Base-by-base conservation (phyloP, 139 green algal genomes). In the Chlamydomonas sp. region DNA sequence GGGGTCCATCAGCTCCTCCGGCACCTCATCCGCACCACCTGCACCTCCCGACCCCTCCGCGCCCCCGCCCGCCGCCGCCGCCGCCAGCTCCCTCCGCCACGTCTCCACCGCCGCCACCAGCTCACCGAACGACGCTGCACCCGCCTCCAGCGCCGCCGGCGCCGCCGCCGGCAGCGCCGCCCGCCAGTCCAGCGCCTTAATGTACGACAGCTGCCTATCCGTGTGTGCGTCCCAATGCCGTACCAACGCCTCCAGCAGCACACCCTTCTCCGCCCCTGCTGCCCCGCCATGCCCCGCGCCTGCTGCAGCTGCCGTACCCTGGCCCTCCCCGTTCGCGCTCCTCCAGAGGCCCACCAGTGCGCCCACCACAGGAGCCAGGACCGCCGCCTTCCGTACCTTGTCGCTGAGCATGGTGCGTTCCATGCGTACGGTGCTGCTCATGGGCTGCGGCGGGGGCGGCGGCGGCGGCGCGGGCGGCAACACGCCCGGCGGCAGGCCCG, bases 1-100 rank as follows among this genome's bases (percentile, higher is more conserved):
- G 58, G 89, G 90, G 82, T 96, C 94, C 79, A 95, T n/a, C 77
- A 94, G 93, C 60, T 95, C 95, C 77, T 95, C 95, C 10, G 95
- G 96, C 57, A 73, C 59, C 59, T 67, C 85, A 57, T 66, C 76
- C 68, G 49, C 57, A 9, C 31, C 76, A 62, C 74, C n/a, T 12
- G 17, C 82, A 6, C n/a, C 83, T 10, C 63, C 59, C 31, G 60
- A 75, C 3, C 58, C 85, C 3, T 74, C 83, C 12, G 10, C 64
- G 68, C n/a, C 67, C n/a, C 77, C 78, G 12, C 83, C 63, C n/a
- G 63, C 84, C 49, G 88, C 68, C 3, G 85, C 63, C 7, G 75
- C 58, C 3, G 81, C 89, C 72, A 89, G 31, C 78, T 59, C 58
- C n/a, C 73, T 2, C 61, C 72, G 63, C 63, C 72, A 8, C 2